Evolutionary conservation across 108 stramenopile species (phyloP).

Genomic region (Cyclotella choctawhatcheeana): DNA sequence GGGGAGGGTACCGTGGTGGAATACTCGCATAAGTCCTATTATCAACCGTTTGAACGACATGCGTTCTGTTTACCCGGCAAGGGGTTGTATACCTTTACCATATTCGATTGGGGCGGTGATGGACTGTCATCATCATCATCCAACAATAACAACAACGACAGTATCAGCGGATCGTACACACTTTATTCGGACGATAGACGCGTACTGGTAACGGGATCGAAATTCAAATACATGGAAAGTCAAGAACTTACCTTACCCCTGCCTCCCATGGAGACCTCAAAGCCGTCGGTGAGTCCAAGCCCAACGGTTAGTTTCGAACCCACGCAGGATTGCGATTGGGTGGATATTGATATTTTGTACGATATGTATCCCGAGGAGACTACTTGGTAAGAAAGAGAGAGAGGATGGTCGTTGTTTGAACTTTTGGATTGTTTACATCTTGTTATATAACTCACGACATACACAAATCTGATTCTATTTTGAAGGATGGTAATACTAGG

Average conservation of each 20-base stretch:
- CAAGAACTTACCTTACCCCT: constrained; percentile 1
- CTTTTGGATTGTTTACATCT: neutral
- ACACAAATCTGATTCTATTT: no score
- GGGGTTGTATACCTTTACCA: constrained; percentile 14
- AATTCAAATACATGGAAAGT: neutral
- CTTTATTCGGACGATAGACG: neutral
- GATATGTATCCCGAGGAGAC: constrained; percentile 24
- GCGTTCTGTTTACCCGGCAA: constrained; percentile 14
- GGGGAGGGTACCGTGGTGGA: constrained; percentile 19
- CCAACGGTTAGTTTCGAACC: constrained; percentile 1
- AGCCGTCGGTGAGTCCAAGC: neutral
- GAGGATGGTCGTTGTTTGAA: neutral
- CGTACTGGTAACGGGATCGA: neutral
- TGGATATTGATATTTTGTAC: neutral
- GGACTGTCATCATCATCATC: neutral
- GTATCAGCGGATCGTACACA: neutral
- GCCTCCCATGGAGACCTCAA: neutral
- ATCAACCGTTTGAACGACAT: neutral
- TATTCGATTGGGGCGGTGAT: constrained; percentile 23
- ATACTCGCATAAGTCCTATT: neutral
- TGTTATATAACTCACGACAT: neutral
- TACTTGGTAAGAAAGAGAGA: constrained; percentile 1
- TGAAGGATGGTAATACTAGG: constrained; percentile 13
- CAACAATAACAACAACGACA: no score
- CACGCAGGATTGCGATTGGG: constrained; percentile 12